Evolutionary conservation across 2,329 filamentous ascomycete genomes (phyloP).

Genomic region (Cladorrhinum sp.): DNA sequence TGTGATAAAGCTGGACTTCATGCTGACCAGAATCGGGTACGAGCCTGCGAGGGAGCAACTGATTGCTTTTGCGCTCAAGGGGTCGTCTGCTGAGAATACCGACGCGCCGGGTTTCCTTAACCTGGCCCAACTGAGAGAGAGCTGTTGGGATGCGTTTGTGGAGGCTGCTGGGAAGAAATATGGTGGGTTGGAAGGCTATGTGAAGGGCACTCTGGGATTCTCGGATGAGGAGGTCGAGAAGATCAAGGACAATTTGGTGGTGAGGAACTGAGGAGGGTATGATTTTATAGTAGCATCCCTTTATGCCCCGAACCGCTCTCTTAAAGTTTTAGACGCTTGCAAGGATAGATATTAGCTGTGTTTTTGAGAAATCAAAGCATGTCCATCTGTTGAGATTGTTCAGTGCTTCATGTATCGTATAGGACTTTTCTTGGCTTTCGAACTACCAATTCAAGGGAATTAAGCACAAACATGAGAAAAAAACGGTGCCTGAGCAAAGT

Average conservation of each 20-base stretch:
- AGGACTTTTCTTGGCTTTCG: too few species aligned
- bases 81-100: conserved; percentile 35
- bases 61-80: conserved; percentile 40
- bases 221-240: conserved; percentile 42
- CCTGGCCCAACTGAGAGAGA: conserved; percentile 42
- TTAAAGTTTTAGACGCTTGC: too few species aligned
- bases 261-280: conserved; percentile 12
- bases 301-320: too few species aligned
- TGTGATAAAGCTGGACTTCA: conserved; percentile 47
- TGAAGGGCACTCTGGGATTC: conserved; percentile 44
- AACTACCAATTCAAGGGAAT: too few species aligned
- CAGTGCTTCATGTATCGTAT: too few species aligned
- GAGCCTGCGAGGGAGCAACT: conserved; percentile 51
- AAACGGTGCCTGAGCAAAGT: too few species aligned
- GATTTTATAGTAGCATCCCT: too few species aligned
- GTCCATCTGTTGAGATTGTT: too few species aligned
- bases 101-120: conserved; percentile 50
- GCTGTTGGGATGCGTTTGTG: conserved; percentile 47
- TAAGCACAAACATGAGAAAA: too few species aligned
- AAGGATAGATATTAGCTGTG: too few species aligned
- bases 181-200: conserved; percentile 50
- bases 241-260: conserved; percentile 45
- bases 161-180: conserved; percentile 42
- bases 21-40: conserved; percentile 52
- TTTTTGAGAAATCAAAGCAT: too few species aligned